Base-by-base conservation (phyloP, 352 stramenopile species). In the Phytophthora fragariaefolia region DNA sequence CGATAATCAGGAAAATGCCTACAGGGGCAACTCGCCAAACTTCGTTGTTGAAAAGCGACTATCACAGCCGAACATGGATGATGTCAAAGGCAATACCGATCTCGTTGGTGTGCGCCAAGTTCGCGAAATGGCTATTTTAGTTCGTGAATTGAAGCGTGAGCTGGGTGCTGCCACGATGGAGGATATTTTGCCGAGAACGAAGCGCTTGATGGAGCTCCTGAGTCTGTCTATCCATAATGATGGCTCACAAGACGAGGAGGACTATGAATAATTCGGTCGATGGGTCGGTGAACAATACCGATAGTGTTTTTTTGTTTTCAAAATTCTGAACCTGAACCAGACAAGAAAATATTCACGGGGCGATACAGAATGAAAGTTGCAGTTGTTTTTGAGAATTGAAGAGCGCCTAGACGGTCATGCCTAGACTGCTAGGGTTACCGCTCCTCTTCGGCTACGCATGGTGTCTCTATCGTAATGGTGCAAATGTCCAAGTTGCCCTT, bases 201-300 rank as follows among this genome's bases (percentile, higher is more conserved):
- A 89, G 50, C 79, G 85, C 2, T 69, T 95, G 54, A 95, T 95
- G 85, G 85, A 95, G 65, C 63, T 95, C 32, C 58, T 93, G 47
- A 92, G 85, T 62, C 30, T 92, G 22, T 93, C 87, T 0, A 87
- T 92, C 51, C 80, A 92, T 47, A 71, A 76, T 45, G 30, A 58
- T 3, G 71, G 71, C 4, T 60, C 61, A 6, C 63, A 69, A 26
- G 60, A 70, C 53, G 48, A 77, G 42, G 43, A 84, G 36, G 64
- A 79, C 64, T 23, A 79, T 74, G 56, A 66, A 61, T 55, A 85
- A 76, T 4, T 4, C 1, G 5, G 18, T 50, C 38, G 6, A 18
- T 8, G 13, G 13, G 34, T 18, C 34, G n/a, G n/a, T n/a, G n/a
- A n/a, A n/a, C n/a, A n/a, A n/a, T n/a, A n/a, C n/a, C n/a, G n/a